Percentiles rank a stretch among this genome's conserved stretches.
Conservation (phyloP, 2,329 filamentous ascomycete species). For the Fusarium nodosum region DNA sequence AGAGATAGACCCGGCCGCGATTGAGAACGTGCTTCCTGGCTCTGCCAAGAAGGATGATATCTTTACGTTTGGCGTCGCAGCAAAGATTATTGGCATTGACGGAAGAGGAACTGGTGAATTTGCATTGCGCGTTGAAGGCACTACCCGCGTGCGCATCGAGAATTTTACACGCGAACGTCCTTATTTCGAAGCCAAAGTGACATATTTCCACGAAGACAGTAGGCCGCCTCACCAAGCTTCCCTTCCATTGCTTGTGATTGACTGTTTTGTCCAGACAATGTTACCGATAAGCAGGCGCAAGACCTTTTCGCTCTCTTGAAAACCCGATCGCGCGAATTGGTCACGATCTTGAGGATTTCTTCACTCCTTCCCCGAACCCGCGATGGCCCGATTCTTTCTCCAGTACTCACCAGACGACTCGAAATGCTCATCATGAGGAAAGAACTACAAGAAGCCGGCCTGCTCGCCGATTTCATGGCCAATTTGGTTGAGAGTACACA, state of each 20-base stretch:
- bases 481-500: conserved; percentile 89
- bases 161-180: conserved; percentile 76
- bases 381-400: conserved; percentile 76
- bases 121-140: conserved; percentile 87
- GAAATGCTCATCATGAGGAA: conserved; percentile 90
- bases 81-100: conserved; percentile 83
- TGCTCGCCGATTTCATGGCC: conserved; percentile 95
- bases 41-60: conserved; percentile 78
- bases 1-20: conserved; percentile 59
- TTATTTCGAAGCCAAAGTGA: conserved; percentile 87
- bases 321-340: conserved; percentile 85
- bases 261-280: conserved; percentile 46
- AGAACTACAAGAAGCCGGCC: conserved; percentile 83
- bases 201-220: conserved; percentile 78
- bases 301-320: conserved; percentile 85
- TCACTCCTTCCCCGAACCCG: conserved; percentile 82
- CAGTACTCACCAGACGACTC: conserved; percentile 85
- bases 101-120: conserved; percentile 82
- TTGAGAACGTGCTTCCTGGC: conserved; percentile 67
- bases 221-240: conserved; percentile 48
- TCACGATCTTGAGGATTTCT: conserved; percentile 85
- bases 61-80: conserved; percentile 85
- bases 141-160: conserved; percentile 81
- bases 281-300: conserved; percentile 71
- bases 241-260: conserved; percentile 15